Conservation (phyloP, 2,329 filamentous ascomycete species). For the Sarocladium kiliense region DNA sequence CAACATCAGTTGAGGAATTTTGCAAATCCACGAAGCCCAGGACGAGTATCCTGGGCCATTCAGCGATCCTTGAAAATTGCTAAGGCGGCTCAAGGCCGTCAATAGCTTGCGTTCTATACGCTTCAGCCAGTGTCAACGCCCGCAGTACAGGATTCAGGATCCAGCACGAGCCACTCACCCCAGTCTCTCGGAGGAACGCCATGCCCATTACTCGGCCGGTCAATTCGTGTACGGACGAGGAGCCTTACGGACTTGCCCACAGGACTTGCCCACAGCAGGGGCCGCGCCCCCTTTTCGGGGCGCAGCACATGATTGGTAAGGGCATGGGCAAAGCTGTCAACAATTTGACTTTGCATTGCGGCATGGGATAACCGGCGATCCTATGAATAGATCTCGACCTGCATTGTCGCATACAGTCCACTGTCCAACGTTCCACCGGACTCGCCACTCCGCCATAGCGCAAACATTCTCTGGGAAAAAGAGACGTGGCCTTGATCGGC, state of each 20-base stretch:
- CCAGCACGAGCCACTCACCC: not conserved
- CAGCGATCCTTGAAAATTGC: not conserved
- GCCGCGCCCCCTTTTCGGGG: not conserved
- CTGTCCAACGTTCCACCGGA: not conserved
- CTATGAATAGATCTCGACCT: not conserved
- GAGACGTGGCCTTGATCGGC: no score
- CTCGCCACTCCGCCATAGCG: no score
- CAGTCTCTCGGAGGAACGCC: not conserved
- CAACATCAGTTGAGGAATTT: not conserved
- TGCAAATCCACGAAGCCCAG: not conserved
- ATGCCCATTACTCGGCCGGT: conserved; percentile 2
- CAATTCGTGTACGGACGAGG: not conserved
- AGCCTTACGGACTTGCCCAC: not conserved
- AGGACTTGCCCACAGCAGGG: not conserved
- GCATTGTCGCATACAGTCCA: not conserved
- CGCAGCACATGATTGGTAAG: not conserved
- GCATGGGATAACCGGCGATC: not conserved
- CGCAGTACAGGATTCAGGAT: not conserved
- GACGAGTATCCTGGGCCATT: not conserved
- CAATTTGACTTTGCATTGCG: not conserved
- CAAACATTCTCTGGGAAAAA: not conserved
- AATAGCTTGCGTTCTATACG: not conserved
- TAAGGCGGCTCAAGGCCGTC: not conserved
- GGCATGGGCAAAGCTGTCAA: not conserved
- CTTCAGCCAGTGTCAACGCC: not conserved